A percentile compares a stretch with the other conserved stretches of the same genome.
phyloP scores from a whole-genome alignment of 306 rosid genomes.

The Chamaecrista fasciculata region DNA sequence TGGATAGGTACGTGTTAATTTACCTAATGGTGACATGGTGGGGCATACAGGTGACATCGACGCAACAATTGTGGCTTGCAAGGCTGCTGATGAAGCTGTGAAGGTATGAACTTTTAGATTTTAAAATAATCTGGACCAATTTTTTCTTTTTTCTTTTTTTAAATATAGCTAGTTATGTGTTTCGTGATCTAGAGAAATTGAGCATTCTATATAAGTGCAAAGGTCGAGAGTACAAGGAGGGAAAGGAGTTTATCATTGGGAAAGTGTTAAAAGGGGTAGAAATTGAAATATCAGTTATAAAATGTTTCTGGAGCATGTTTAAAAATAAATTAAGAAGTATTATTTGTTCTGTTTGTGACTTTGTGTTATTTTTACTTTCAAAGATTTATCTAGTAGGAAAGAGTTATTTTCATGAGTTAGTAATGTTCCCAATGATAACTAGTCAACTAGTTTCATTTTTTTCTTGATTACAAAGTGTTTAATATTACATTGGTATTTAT shows the following conservation, averaged over 20 bases:
- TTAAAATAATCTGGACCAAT: slow-evolving; percentile 9
- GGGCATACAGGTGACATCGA: slow-evolving; percentile 92
- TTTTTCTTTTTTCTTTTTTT: too few species aligned
- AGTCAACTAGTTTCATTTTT: too few species aligned
- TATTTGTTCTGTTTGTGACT: neutral
- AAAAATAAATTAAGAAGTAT: neutral
- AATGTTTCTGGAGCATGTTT: neutral
- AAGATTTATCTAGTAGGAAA: neutral
- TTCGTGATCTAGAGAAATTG: neutral
- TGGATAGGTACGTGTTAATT: slow-evolving; percentile 85
- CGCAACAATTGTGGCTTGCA: slow-evolving; percentile 95
- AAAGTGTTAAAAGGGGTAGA: neutral
- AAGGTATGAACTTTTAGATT: slow-evolving; percentile 54
- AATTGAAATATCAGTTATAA: neutral
- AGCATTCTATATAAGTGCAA: neutral
- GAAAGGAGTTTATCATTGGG: neutral
- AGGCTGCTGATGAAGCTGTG: slow-evolving; percentile 94
- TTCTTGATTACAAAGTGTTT: neutral
- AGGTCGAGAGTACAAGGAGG: neutral
- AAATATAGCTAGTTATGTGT: neutral
- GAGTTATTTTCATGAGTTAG: neutral
- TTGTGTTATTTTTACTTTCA: neutral
- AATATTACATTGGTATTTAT: neutral
- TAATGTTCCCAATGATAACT: neutral
- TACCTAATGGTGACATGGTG: slow-evolving; percentile 97